These are phyloP conservation scores for Erodium moschatum DNA, from an alignment of 441 rosid genomes.

Conservation along the genomic window DNA sequence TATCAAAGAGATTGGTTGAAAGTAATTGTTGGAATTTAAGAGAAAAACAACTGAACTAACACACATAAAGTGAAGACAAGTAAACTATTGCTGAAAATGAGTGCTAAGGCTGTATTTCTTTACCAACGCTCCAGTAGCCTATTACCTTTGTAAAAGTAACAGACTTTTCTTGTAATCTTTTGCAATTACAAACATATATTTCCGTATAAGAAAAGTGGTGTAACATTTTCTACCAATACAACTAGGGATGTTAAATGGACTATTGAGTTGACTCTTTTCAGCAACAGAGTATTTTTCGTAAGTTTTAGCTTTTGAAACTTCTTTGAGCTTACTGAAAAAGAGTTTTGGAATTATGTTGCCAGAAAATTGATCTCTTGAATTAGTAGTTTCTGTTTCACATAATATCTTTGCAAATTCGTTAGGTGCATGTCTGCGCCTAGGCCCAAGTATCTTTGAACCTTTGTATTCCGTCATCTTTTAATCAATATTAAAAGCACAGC, in stretches of 20 bases:
- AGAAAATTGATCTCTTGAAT: not conserved
- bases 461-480: not conserved
- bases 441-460: not conserved
- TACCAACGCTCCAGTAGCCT: not conserved
- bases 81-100: not conserved
- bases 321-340: not conserved
- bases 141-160: not conserved
- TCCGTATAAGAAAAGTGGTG: not conserved
- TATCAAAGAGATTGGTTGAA: not conserved
- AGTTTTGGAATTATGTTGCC: not conserved
- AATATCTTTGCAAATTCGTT: not conserved
- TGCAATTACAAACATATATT: not conserved
- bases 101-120: not conserved
- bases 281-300: not conserved
- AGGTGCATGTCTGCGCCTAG: not conserved
- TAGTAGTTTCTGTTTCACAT: not conserved
- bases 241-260: not conserved
- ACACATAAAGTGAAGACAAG: not conserved
- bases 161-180: not conserved
- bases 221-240: not conserved
- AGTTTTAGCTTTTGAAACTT: not conserved
- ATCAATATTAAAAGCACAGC: not conserved
- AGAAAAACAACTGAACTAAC: not conserved
- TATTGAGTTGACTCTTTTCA: not conserved
- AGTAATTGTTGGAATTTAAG: conserved; percentile 2